These are phyloP conservation scores for Novymonas esmeraldas DNA, from an alignment of 208 protist genomes.

Conservation along the genomic window DNA sequence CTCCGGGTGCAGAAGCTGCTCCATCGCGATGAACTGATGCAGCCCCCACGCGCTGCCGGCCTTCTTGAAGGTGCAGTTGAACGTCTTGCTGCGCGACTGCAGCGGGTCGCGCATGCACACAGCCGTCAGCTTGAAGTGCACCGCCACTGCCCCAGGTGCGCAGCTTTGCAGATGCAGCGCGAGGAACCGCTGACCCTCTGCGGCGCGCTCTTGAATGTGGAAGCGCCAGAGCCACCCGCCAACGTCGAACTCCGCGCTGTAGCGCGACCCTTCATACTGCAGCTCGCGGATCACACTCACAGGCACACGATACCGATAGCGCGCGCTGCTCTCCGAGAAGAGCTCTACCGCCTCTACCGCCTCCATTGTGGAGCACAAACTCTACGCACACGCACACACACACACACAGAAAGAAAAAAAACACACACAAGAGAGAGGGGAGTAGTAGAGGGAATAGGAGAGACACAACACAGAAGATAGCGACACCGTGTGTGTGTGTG, in stretches of 20 bases:
- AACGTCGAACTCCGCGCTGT: slow-evolving; percentile 83
- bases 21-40: slow-evolving; percentile 82
- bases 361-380: slow-evolving; percentile 37
- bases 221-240: slow-evolving; percentile 80
- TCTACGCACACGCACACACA: neutral
- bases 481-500: neutral
- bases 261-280: slow-evolving; percentile 62
- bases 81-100: slow-evolving; percentile 71
- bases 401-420: neutral
- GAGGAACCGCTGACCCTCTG: slow-evolving; percentile 61
- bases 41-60: slow-evolving; percentile 85
- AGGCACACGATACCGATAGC: slow-evolving; percentile 83
- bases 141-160: slow-evolving; percentile 37
- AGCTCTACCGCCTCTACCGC: slow-evolving; percentile 68
- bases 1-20: slow-evolving; percentile 55
- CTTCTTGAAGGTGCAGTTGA: slow-evolving; percentile 88
- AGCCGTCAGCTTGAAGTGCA: slow-evolving; percentile 81
- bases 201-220: slow-evolving; percentile 75
- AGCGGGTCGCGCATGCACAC: slow-evolving; percentile 67
- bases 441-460: neutral
- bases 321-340: slow-evolving; percentile 62
- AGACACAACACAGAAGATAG: neutral
- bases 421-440: neutral
- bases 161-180: slow-evolving; percentile 88
- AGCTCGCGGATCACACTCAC: slow-evolving; percentile 70